These are phyloP conservation scores for Elsinoe perseae DNA, from an alignment of 2,329 filamentous ascomycete species.

Conservation along the genomic window DNA sequence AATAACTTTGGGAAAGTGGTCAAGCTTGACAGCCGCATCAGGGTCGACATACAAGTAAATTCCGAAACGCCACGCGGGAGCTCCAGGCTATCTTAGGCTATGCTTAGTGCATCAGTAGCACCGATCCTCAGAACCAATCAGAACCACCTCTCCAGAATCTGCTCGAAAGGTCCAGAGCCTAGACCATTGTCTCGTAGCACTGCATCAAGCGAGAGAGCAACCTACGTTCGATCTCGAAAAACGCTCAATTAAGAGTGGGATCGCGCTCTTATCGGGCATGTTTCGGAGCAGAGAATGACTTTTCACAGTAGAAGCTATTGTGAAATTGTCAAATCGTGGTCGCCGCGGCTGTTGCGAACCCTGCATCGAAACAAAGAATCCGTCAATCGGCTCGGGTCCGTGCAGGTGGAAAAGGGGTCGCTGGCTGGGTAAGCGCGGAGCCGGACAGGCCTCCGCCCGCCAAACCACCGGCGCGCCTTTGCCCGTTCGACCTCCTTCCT, in stretches of 20 bases:
- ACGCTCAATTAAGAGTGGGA: no score
- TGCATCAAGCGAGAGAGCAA: background rate
- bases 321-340: background rate
- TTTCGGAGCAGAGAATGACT: no score
- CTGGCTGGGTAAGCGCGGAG: background rate
- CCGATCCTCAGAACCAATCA: background rate
- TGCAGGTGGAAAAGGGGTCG: background rate
- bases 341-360: background rate
- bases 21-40: background rate
- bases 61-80: background rate
- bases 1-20: background rate
- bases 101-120: background rate
- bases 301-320: no score
- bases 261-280: background rate
- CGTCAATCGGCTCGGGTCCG: background rate
- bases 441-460: background rate
- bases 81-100: background rate
- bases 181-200: background rate
- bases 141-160: background rate
- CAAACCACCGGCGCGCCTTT: background rate
- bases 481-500: background rate
- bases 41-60: background rate
- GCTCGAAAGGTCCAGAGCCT: background rate
- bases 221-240: no score
- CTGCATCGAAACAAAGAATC: background rate